Evolutionary conservation across 148 eudicot species (phyloP).

Genomic region (Cornus florida): DNA sequence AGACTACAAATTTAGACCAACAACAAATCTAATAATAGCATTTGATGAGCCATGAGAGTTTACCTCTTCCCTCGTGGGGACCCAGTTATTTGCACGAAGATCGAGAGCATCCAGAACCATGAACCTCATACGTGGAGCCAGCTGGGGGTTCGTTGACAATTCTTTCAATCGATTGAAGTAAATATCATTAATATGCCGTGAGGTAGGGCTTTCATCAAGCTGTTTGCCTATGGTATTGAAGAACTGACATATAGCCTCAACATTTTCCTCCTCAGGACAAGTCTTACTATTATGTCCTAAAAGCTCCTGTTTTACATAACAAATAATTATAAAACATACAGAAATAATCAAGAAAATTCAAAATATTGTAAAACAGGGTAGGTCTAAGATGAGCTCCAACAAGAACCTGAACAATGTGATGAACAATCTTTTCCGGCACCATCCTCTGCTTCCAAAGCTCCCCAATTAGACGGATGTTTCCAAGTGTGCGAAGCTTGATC

Average conservation of each 20-base stretch:
- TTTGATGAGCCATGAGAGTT: no score
- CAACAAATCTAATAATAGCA: no score
- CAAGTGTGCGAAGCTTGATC: no score
- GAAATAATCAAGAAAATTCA: background rate
- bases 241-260: no score
- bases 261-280: no score
- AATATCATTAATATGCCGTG: conserved; percentile 7
- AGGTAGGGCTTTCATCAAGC: no score
- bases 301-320: conserved; percentile 55
- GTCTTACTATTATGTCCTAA: conserved; percentile 11
- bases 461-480: no score
- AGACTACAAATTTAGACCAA: no score
- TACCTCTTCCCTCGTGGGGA: conserved; percentile 94
- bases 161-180: conserved; percentile 73
- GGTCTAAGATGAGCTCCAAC: background rate
- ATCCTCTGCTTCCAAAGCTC: no score
- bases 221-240: no score
- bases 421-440: no score
- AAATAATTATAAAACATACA: background rate
- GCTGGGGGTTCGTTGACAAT: conserved; percentile 52
- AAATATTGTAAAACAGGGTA: background rate
- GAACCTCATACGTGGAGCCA: conserved; percentile 73
- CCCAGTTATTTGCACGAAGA: conserved; percentile 71
- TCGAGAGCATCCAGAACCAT: conserved; percentile 81
- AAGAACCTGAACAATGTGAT: conserved; percentile 44